Conservation (phyloP, 164 flowering plant genomes). For the Macadamia integrifolia region DNA sequence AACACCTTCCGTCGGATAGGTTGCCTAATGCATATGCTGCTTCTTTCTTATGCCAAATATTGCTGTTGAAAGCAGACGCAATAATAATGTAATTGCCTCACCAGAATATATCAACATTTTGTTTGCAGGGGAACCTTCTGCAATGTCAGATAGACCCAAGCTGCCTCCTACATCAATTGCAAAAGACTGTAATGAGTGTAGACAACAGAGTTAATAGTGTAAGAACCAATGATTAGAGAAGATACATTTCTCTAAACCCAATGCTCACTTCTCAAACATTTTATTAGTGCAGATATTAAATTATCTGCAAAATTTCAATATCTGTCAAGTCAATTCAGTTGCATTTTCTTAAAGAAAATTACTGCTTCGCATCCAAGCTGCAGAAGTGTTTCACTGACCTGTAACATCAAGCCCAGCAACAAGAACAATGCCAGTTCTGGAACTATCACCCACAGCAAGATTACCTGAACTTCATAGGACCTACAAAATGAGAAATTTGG, state of each 20-base stretch:
- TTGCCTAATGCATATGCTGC: constrained; percentile 90
- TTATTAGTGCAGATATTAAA: constrained; percentile 48
- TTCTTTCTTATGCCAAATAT: constrained; percentile 90
- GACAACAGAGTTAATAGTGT: too few species aligned
- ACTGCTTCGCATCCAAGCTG: constrained; percentile 5
- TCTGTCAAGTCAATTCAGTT: background rate
- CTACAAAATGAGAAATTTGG: too few species aligned
- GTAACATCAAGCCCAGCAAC: constrained; percentile 23
- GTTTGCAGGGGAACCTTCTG: constrained; percentile 85
- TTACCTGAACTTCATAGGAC: too few species aligned
- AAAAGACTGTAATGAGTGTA: background rate
- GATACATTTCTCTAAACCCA: constrained; percentile 85
- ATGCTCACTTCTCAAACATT: constrained; percentile 87
- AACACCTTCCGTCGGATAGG: constrained; percentile 50
- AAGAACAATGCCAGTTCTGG: too few species aligned
- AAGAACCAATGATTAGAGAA: background rate
- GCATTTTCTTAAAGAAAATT: background rate
- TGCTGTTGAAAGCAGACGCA: constrained; percentile 67
- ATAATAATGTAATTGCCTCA: constrained; percentile 53
- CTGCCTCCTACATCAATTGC: constrained; percentile 63
- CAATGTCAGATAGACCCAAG: constrained; percentile 97
- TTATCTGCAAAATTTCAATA: constrained; percentile 38
- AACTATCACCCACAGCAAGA: too few species aligned
- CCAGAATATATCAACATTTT: constrained; percentile 64
- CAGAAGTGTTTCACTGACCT: constrained; percentile 38